A percentile compares a stretch with the other conserved stretches of the same genome.
phyloP scores from a whole-genome alignment of 805 yeast species.

The Saccharomyces kudriavzevii region DNA sequence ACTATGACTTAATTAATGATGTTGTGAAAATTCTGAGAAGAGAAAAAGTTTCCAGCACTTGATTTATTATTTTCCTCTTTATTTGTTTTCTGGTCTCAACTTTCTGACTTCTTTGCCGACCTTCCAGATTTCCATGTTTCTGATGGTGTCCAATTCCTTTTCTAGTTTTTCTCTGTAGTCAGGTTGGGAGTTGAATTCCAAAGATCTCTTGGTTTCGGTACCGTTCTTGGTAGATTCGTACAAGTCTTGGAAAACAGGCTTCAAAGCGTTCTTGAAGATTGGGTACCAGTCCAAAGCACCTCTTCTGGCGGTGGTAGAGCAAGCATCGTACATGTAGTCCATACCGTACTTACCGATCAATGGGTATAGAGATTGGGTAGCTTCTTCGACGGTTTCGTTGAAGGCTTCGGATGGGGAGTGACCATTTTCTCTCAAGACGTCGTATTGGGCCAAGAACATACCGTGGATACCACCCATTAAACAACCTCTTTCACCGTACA shows the following conservation, averaged over 20 bases:
- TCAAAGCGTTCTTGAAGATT: slow-evolving; percentile 94
- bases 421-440: slow-evolving; percentile 98
- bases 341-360: slow-evolving; percentile 98
- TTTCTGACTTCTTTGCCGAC: slow-evolving; percentile 99
- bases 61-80: slow-evolving; percentile 23
- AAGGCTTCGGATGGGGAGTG: slow-evolving; percentile 99
- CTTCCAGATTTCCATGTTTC: slow-evolving; percentile 98
- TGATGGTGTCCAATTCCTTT: slow-evolving; percentile 84
- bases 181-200: slow-evolving; percentile 95
- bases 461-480: slow-evolving; percentile 99
- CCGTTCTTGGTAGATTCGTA: slow-evolving; percentile 95
- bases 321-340: slow-evolving; percentile 99
- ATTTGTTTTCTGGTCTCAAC: slow-evolving; percentile 98
- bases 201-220: slow-evolving; percentile 94
- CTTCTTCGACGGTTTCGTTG: slow-evolving; percentile 99
- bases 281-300: slow-evolving; percentile 99
- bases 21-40: slow-evolving; percentile 7
- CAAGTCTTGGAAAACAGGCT: slow-evolving; percentile 95
- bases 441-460: slow-evolving; percentile 99
- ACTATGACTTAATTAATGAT: slow-evolving; percentile 10
- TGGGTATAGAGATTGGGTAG: slow-evolving; percentile 98
- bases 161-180: slow-evolving; percentile 97
- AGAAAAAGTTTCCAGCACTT: slow-evolving; percentile 6
- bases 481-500: slow-evolving; percentile 99
- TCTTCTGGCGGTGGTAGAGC: slow-evolving; percentile 99